Evolutionary conservation across 2,329 filamentous ascomycete genomes (phyloP), one percentile per base, ranked within the genome.

Genomic region (Arthrobotrys sphaeroides): DNA sequence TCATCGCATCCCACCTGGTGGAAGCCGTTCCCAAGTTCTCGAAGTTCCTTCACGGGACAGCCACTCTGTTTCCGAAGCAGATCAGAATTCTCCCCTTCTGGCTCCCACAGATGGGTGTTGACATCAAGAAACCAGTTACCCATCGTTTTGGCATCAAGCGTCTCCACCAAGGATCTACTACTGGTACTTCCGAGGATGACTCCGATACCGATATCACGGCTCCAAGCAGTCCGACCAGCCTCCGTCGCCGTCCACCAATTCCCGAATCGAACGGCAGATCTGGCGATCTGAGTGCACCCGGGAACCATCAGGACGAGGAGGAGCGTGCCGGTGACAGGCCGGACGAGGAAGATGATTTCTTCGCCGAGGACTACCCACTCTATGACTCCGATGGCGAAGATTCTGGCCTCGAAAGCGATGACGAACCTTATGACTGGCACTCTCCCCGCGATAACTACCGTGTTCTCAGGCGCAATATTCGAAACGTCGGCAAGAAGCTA

Each of bases 11-110:
- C 77, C 95, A 99, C 84, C 87, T 99, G 13, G 95, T 99, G 1
- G 95, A 99, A 84, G 94, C 95, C n/a, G 94, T 99, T 1, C 95
- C 95, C 77, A 99, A 99, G 82, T 99, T 98, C 83, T 97, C 93
- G 81, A 99, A 99, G 84, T 99, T 98, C 82, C 98, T 99, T 72
- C 95, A 99, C 82, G 95, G 95, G 73, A 93, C 90, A 1, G 94
- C 94, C 7, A 91, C 89, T 9, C 84, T 99, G 49, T 96, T 97
- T 82, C 94, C 94, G 0, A 87, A 90, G 47, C 89, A 91, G 66
- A 99, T 99, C 83, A 86, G 97, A 53, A 86, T 99, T 10, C 86
- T 99, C 4, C 95, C 95, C 0, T 99, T 92, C 85, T 99, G 95
- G 95, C 92, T 94, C 86, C 95, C 95, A 0, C 95, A 99, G 83